These are phyloP conservation scores for Colletotrichum brevisporum DNA, from an alignment of 2,329 filamentous ascomycete species.

Conservation along the genomic window DNA sequence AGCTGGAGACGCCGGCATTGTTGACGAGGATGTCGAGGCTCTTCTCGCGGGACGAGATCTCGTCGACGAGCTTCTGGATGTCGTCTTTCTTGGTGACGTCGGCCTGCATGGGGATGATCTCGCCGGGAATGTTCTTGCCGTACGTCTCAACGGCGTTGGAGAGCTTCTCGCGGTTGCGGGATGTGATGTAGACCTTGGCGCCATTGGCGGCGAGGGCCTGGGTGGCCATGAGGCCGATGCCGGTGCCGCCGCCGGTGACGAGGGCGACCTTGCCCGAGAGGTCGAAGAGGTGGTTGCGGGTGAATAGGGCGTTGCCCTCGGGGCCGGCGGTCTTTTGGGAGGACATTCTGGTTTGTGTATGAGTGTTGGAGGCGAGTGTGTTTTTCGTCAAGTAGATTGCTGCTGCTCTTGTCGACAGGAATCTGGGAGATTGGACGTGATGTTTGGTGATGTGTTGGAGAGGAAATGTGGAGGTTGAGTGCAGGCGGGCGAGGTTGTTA, in stretches of 20 bases:
- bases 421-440: neutral
- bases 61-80: constrained; percentile 69
- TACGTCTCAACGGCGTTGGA: constrained; percentile 72
- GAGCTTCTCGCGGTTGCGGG: constrained; percentile 74
- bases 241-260: constrained; percentile 68
- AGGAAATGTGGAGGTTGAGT: neutral
- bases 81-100: constrained; percentile 75
- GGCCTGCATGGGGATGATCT: constrained; percentile 71
- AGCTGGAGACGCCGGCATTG: constrained; percentile 76
- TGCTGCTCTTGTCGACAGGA: neutral
- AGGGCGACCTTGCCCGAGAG: constrained; percentile 60
- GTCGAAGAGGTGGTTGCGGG: constrained; percentile 57
- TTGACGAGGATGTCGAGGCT: constrained; percentile 77
- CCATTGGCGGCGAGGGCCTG: constrained; percentile 77
- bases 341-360: constrained; percentile 29
- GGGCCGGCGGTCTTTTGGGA: constrained; percentile 39
- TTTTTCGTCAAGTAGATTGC: neutral
- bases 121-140: constrained; percentile 65
- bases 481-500: constrained; percentile 6
- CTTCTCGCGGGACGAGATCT: constrained; percentile 68
- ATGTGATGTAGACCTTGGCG: constrained; percentile 79
- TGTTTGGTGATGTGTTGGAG: neutral
- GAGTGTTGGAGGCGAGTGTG: neutral
- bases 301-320: constrained; percentile 49
- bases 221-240: constrained; percentile 78